phyloP scores from a whole-genome alignment of 352 stramenopile genomes.

The Pythium sp. region DNA sequence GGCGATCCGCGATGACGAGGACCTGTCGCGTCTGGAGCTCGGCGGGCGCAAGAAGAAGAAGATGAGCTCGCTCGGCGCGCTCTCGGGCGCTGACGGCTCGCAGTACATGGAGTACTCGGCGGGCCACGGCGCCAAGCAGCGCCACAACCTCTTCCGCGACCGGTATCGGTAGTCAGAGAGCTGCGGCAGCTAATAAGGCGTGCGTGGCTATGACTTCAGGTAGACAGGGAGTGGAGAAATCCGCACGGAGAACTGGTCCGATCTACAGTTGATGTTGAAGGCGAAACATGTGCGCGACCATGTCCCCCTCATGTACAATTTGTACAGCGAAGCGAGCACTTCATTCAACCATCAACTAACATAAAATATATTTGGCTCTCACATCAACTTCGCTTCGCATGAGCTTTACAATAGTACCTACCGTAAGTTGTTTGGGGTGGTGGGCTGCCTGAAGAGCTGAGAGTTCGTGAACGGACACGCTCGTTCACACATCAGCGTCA shows the following conservation, averaged over 20 bases:
- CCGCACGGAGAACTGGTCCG: background rate
- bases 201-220: background rate
- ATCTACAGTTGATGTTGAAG: background rate
- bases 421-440: background rate
- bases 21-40: conserved; percentile 71
- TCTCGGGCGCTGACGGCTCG: conserved; percentile 73
- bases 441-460: background rate
- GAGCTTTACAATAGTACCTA: background rate
- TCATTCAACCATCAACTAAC: background rate
- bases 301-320: background rate
- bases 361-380: background rate
- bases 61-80: conserved; percentile 61
- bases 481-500: background rate
- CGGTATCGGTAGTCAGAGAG: conserved; percentile 53
- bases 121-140: conserved; percentile 77
- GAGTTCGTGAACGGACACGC: background rate
- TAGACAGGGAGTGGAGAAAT: background rate
- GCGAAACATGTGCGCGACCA: background rate
- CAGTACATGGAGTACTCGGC: conserved; percentile 89
- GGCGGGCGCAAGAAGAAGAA: conserved; percentile 80
- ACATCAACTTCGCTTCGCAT: no score
- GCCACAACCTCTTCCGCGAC: conserved; percentile 85
- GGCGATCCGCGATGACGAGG: conserved; percentile 80
- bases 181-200: background rate
- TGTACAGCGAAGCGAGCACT: background rate